Percentiles rank a stretch among this genome's conserved stretches.
Conservation (phyloP, 176 grass and related monocot genomes). For the Eleusine indica region DNA sequence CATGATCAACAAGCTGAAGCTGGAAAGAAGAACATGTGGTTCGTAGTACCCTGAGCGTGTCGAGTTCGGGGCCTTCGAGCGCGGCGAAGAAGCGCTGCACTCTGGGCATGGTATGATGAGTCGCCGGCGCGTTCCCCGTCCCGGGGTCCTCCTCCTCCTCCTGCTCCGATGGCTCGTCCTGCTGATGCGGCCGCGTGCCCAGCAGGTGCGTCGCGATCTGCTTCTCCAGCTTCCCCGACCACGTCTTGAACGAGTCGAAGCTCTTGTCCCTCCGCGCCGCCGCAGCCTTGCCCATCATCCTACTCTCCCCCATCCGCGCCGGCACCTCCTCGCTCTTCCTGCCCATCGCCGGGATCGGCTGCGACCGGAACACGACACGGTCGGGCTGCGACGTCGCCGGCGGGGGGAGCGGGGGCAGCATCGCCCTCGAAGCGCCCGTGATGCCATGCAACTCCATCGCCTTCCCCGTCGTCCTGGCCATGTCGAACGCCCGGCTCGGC, state of each 20-base stretch:
- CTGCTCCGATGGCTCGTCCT: background rate
- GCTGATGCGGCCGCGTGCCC: conserved; percentile 12
- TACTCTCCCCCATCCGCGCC: background rate
- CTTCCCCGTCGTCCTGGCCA: background rate
- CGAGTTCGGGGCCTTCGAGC: conserved; percentile 90
- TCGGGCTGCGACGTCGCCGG: conserved; percentile 32
- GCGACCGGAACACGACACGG: conserved; percentile 66
- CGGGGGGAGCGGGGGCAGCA: conserved; percentile 4
- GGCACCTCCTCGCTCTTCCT: conserved; percentile 25
- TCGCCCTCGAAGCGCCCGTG: background rate
- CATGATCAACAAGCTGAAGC: conserved; percentile 19
- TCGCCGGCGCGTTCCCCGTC: background rate
- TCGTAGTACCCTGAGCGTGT: conserved; percentile 69
- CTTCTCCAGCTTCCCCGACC: conserved; percentile 78
- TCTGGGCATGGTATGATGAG: conserved; percentile 39
- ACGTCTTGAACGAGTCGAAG: conserved; percentile 92
- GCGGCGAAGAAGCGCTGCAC: conserved; percentile 90
- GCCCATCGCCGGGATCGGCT: conserved; percentile 47
- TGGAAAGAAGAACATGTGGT: background rate
- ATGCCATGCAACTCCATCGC: background rate
- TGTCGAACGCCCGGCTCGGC: conserved; percentile 42
- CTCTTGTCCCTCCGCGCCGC: conserved; percentile 49
- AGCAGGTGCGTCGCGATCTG: conserved; percentile 77
- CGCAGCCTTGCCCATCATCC: too few relatives aligned
- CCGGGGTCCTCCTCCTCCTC: background rate